phyloP scores from a whole-genome alignment of 75 land plant species.

The Cupressus sempervirens region DNA sequence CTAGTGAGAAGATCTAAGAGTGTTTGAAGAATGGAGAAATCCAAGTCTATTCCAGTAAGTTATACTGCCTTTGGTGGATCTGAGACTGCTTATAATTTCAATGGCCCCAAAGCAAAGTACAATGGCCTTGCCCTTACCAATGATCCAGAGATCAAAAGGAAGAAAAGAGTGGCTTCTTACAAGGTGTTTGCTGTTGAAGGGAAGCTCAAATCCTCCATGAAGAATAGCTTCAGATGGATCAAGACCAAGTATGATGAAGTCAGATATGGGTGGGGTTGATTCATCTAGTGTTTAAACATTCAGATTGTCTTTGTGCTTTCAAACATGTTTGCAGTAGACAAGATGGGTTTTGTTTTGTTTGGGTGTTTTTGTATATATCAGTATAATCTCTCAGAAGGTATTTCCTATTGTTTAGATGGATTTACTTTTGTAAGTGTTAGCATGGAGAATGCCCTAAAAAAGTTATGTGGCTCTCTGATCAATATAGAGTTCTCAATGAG shows the following conservation, averaged over 20 bases:
- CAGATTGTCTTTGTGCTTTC: not conserved
- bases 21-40: slow-evolving; percentile 39
- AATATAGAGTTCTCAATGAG: not conserved
- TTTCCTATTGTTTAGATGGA: not conserved
- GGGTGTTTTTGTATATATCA: not conserved
- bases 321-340: not conserved
- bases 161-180: slow-evolving; percentile 67
- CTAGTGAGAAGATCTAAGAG: too few species aligned
- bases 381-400: not conserved
- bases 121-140: slow-evolving; percentile 21
- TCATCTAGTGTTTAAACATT: not conserved
- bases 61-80: slow-evolving; percentile 16
- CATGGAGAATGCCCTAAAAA: too few species aligned
- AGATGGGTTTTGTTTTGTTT: not conserved
- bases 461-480: too few species aligned
- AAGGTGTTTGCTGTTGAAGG: slow-evolving; percentile 59
- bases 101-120: slow-evolving; percentile 38
- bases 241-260: slow-evolving; percentile 56
- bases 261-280: slow-evolving; percentile 26
- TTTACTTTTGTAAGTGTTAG: not conserved
- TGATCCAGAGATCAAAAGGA: slow-evolving; percentile 60
- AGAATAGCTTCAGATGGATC: slow-evolving; percentile 77
- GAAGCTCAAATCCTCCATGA: slow-evolving; percentile 63
- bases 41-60: slow-evolving; percentile 37
- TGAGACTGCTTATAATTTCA: slow-evolving; percentile 43